Percentiles rank a stretch among this genome's conserved stretches.
These are phyloP conservation scores for Paxillus rubicundulus DNA, from an alignment of 768 basidiomycete genomes.

Conservation along the genomic window DNA sequence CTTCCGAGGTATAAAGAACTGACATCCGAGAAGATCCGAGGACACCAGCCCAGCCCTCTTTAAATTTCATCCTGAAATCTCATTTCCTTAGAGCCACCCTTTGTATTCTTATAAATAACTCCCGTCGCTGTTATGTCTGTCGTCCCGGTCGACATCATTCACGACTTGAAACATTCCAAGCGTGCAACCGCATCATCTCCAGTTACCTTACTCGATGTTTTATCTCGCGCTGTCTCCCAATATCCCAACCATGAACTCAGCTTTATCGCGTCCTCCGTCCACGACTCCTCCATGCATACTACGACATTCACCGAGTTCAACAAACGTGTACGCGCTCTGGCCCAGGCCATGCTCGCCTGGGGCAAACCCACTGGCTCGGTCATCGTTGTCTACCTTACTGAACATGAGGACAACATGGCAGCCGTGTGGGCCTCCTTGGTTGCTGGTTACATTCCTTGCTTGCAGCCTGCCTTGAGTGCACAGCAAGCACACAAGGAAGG, in stretches of 20 bases:
- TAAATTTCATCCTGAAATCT: slow-evolving; percentile 1
- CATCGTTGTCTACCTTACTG: slow-evolving; percentile 29
- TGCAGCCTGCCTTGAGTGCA: slow-evolving; percentile 34
- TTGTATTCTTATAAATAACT: slow-evolving; percentile 2
- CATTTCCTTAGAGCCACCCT: background rate
- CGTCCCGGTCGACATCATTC: slow-evolving; percentile 8
- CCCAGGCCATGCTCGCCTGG: slow-evolving; percentile 22
- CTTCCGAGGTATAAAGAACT: slow-evolving; percentile 21
- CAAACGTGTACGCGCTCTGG: slow-evolving; percentile 15
- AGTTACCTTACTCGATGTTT: slow-evolving; percentile 22
- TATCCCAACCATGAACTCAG: slow-evolving; percentile 26
- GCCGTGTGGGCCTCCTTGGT: slow-evolving; percentile 32
- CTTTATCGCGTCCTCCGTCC: slow-evolving; percentile 28
- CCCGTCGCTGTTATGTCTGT: slow-evolving; percentile 8
- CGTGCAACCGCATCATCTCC: slow-evolving; percentile 7
- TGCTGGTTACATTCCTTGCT: slow-evolving; percentile 31
- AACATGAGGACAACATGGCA: slow-evolving; percentile 34
- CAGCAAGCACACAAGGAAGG: slow-evolving; percentile 31
- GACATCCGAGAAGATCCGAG: slow-evolving; percentile 1
- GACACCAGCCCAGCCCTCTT: slow-evolving; percentile 1
- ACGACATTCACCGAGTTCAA: slow-evolving; percentile 23
- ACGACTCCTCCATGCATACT: slow-evolving; percentile 28
- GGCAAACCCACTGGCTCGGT: slow-evolving; percentile 24
- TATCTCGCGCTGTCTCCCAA: slow-evolving; percentile 18
- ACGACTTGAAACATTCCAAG: slow-evolving; percentile 8